phyloP scores from a whole-genome alignment of 208 protist species.

The Trypanosoma vivax region DNA sequence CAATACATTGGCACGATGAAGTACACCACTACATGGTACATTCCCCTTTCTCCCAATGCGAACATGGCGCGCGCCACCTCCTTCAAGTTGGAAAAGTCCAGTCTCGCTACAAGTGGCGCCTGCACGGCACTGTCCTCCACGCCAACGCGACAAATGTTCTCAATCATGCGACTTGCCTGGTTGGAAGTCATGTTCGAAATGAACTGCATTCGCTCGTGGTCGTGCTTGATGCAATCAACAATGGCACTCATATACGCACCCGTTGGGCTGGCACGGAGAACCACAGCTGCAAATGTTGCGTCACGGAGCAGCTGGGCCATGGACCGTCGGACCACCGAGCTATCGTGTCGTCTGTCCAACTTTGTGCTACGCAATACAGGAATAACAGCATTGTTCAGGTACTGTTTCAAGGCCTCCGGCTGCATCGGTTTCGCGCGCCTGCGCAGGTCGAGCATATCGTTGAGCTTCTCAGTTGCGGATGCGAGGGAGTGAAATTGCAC shows the following conservation, averaged over 20 bases:
- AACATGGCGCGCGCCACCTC: conserved; percentile 72
- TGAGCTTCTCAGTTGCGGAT: conserved; percentile 29
- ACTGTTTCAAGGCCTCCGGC: conserved; percentile 43
- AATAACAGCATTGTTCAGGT: conserved; percentile 51
- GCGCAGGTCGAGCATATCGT: conserved; percentile 46
- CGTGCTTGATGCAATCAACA: conserved; percentile 56
- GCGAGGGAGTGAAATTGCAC: conserved; percentile 14
- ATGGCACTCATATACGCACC: conserved; percentile 47
- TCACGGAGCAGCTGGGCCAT: conserved; percentile 70
- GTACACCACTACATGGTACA: conserved; percentile 47
- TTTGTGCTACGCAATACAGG: conserved; percentile 57
- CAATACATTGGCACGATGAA: conserved; percentile 73
- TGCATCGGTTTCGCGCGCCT: conserved; percentile 16
- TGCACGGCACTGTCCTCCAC: conserved; percentile 52
- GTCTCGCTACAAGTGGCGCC: conserved; percentile 34
- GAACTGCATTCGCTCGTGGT: conserved; percentile 66
- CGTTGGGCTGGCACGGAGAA: conserved; percentile 42
- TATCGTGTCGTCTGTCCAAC: conserved; percentile 55
- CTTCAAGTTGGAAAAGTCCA: conserved; percentile 56
- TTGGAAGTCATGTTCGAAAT: conserved; percentile 64
- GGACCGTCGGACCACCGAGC: conserved; percentile 30
- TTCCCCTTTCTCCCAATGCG: conserved; percentile 39
- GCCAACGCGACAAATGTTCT: conserved; percentile 47
- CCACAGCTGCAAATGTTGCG: conserved; percentile 57
- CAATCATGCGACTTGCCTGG: conserved; percentile 74